Conservation (phyloP, 345 rosid genomes). For the Linum lewisii region DNA sequence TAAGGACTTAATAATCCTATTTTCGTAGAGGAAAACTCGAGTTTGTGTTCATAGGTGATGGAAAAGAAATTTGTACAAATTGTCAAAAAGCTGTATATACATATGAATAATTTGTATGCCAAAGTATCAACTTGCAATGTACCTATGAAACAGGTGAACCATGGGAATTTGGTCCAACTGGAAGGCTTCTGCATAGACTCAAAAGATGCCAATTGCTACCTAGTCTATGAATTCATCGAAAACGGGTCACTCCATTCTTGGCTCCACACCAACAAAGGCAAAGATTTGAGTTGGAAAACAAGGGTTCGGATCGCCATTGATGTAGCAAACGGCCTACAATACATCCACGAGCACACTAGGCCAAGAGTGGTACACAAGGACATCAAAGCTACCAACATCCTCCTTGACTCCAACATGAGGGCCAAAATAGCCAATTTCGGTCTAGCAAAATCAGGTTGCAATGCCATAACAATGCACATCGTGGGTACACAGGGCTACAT, state of each 20-base stretch:
- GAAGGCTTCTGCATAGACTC: constrained; percentile 63
- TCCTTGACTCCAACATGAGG: constrained; percentile 46
- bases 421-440: constrained; percentile 71
- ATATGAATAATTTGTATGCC: too few species aligned
- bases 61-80: too few species aligned
- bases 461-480: constrained; percentile 64
- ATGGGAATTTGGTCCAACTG: constrained; percentile 60
- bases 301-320: constrained; percentile 44
- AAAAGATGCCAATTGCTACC: constrained; percentile 46
- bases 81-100: too few species aligned
- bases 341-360: constrained; percentile 64
- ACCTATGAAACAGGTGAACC: constrained; percentile 42
- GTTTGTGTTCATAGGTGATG: too few species aligned
- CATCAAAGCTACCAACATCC: constrained; percentile 59
- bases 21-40: too few species aligned
- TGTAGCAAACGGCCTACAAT: constrained; percentile 60
- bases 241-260: constrained; percentile 51
- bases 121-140: too few species aligned
- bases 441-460: constrained; percentile 69
- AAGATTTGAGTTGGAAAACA: constrained; percentile 40
- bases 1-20: too few species aligned
- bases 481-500: constrained; percentile 74
- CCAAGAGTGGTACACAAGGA: constrained; percentile 65
- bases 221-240: constrained; percentile 50
- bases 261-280: constrained; percentile 30